Base-by-base conservation (phyloP, 257 asterid species). In the Rubia yunnanensis region DNA sequence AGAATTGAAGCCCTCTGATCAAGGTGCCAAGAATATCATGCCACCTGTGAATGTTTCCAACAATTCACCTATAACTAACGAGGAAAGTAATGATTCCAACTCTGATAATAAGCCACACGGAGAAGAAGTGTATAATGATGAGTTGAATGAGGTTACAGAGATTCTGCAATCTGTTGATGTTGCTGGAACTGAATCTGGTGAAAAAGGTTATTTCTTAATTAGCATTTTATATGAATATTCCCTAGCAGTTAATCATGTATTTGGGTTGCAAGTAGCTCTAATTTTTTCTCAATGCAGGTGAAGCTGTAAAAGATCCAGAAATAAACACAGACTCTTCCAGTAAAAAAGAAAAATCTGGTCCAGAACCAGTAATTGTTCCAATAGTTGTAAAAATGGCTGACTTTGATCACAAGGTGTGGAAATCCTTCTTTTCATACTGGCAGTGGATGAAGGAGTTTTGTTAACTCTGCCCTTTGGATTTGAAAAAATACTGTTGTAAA, bases 321-420 rank as follows among this genome's bases (percentile, higher is more conserved):
- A 65, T 70, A 66, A 78, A 64, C 68, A 58, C 64, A 70, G 74
- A 70, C 59, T 72, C 80, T 71, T 63, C 79, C 57, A 81, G 64
- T 66, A 82, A 73, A 69, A 82, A 79, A 63, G 91, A 73, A 46
- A 86, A 90, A 70, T 81, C 87, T 70, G 96, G 96, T 72, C 79
- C 98, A 67, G 89, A 88, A 68, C 95, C 99, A 69, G 86, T 91
- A 67, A 80, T 90, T 70, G 76, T 88, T 76, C 98, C 95, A 26
- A 85, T 94, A 76, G 88, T 94, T 74, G 79, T 94, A 34, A 85
- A 86, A 82, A 88, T 94, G 99, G 94, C 95, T 48, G 95, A 91
- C 41, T 94, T 94, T 79, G 99, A 90, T 76, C 98, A 94, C 64
- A 86, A 88, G 98, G 99, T 94, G 69, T 69, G 78, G 35, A 67